Percentiles rank a stretch among this genome's conserved stretches.
phyloP scores from a whole-genome alignment of 768 basidiomycete species.

The Russula dissimulans region DNA sequence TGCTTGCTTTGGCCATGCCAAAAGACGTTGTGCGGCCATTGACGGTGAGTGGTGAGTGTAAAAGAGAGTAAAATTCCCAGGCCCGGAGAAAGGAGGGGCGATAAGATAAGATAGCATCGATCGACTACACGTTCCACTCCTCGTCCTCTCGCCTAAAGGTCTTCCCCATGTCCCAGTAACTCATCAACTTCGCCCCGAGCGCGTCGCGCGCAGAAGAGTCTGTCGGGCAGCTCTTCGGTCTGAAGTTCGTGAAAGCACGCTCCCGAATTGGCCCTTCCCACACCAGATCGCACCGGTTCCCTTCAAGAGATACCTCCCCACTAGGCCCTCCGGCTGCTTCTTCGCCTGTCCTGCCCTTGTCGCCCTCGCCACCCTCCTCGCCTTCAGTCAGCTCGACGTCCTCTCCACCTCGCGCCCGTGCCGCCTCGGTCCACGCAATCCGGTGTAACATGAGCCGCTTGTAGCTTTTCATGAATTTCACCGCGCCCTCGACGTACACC shows the following conservation, averaged over 20 bases:
- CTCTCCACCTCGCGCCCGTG: constrained; percentile 65
- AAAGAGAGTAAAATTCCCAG: not conserved
- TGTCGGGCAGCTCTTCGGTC: constrained; percentile 71
- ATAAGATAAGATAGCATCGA: not conserved
- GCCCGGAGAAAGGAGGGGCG: not conserved
- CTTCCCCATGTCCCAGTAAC: constrained; percentile 94
- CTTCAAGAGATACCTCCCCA: constrained; percentile 50
- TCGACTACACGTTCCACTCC: constrained; percentile 33
- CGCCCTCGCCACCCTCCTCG: constrained; percentile 36
- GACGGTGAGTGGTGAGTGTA: not conserved
- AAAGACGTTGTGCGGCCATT: constrained; percentile 2
- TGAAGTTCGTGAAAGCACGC: constrained; percentile 69
- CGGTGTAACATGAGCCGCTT: constrained; percentile 79
- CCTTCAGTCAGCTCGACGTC: constrained; percentile 55
- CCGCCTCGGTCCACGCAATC: constrained; percentile 90
- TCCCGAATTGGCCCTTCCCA: constrained; percentile 92
- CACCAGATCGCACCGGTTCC: constrained; percentile 82
- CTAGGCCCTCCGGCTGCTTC: constrained; percentile 25
- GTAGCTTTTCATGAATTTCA: constrained; percentile 79
- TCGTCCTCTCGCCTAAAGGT: constrained; percentile 81
- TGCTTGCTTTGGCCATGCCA: constrained; percentile 8
- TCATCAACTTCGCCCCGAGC: constrained; percentile 74
- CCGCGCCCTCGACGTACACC: constrained; percentile 89
- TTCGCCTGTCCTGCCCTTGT: constrained; percentile 27
- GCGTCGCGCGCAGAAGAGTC: constrained; percentile 81